Evolutionary conservation across 208 protist genomes (phyloP).

Genomic region (Vickermania ingenoplastis): DNA sequence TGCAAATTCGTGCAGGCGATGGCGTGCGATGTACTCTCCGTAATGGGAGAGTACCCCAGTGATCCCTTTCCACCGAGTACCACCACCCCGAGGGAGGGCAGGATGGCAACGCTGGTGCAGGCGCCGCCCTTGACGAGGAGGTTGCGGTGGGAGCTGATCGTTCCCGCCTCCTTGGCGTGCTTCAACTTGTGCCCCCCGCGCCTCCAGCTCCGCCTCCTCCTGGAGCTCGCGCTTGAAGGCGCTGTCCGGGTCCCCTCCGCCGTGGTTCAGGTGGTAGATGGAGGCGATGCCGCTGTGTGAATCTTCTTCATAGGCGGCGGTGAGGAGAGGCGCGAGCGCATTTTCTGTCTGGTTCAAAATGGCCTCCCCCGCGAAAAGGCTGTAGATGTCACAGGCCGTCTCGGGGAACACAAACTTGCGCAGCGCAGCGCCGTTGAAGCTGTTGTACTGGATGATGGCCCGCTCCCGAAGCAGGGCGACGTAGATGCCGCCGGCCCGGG

Average conservation of each 20-base stretch:
- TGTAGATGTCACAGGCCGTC: conserved; percentile 20
- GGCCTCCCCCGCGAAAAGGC: conserved; percentile 14
- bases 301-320: conserved; percentile 17
- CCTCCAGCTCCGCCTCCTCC: background rate
- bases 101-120: conserved; percentile 23
- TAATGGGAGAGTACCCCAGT: conserved; percentile 28
- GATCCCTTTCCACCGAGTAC: conserved; percentile 38
- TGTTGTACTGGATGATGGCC: conserved; percentile 66
- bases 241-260: background rate
- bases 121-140: conserved; percentile 11
- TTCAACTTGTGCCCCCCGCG: background rate
- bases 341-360: conserved; percentile 7
- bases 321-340: conserved; percentile 6
- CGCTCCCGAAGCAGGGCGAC: conserved; percentile 38
- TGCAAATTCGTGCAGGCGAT: conserved; percentile 17
- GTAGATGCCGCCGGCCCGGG: conserved; percentile 23
- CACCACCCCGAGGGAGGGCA: conserved; percentile 26
- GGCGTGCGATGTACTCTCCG: conserved; percentile 31
- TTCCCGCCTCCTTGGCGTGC: background rate
- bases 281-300: conserved; percentile 10
- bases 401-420: conserved; percentile 29
- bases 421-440: conserved; percentile 37
- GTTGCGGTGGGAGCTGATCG: conserved; percentile 15
- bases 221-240: background rate
- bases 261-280: conserved; percentile 14